Evolutionary conservation across 768 basidiomycete species (phyloP).

Genomic region (Exidia glandulosa): DNA sequence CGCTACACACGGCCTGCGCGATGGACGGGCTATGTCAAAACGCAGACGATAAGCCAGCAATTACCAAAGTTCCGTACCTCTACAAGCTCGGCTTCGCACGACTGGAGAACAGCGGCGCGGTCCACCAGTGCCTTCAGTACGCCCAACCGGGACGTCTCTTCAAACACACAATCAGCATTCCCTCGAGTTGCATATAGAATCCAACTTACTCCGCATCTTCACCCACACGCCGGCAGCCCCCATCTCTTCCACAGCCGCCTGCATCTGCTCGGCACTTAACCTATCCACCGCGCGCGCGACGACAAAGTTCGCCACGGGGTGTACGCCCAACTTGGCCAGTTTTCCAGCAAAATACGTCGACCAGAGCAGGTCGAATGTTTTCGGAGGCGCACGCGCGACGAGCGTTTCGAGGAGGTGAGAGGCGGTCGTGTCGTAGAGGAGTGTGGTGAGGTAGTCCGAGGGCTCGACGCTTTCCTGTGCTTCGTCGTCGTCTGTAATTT

Average conservation of each 20-base stretch:
- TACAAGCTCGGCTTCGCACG: slow-evolving; percentile 37
- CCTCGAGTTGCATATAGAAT: not conserved
- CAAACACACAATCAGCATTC: not conserved
- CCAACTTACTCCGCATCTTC: not conserved
- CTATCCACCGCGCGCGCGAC: slow-evolving; percentile 68
- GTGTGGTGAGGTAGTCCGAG: slow-evolving; percentile 70
- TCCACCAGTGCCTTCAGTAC: slow-evolving; percentile 70
- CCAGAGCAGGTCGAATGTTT: slow-evolving; percentile 64
- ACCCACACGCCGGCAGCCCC: slow-evolving; percentile 31
- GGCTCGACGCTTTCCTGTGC: slow-evolving; percentile 30
- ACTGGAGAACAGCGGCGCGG: slow-evolving; percentile 39
- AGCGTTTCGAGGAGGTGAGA: slow-evolving; percentile 86
- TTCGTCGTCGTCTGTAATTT: slow-evolving; percentile 26
- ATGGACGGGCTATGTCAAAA: no score
- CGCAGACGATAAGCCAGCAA: no score
- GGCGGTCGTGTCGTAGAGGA: slow-evolving; percentile 77
- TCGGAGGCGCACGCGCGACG: slow-evolving; percentile 46
- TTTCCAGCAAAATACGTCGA: slow-evolving; percentile 61
- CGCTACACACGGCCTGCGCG: slow-evolving; percentile 20
- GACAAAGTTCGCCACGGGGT: slow-evolving; percentile 93
- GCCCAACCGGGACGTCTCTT: slow-evolving; percentile 64
- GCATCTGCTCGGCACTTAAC: slow-evolving; percentile 43
- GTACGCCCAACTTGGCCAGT: slow-evolving; percentile 58
- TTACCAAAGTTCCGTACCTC: slow-evolving; percentile 45
- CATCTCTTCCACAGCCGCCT: slow-evolving; percentile 48